Evolutionary conservation across 768 basidiomycete species (phyloP).

Genomic region (Epithele typhae): DNA sequence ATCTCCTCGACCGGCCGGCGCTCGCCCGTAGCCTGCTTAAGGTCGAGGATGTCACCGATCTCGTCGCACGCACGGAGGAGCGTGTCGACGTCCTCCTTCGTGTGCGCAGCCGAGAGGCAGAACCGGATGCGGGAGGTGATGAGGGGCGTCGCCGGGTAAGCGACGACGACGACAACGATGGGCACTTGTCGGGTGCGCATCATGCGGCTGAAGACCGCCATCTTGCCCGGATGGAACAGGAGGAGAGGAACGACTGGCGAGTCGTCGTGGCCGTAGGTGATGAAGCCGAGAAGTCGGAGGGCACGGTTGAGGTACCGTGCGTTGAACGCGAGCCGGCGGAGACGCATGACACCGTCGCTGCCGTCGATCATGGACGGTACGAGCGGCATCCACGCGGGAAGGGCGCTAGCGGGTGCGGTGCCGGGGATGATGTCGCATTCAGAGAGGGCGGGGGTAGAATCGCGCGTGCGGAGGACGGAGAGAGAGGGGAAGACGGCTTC

Average conservation of each 20-base stretch:
- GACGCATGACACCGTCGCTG: constrained; percentile 73
- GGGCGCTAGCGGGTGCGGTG: constrained; percentile 54
- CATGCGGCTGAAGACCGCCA: constrained; percentile 85
- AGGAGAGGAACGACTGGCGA: constrained; percentile 93
- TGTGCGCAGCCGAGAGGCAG: constrained; percentile 93
- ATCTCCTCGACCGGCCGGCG: constrained; percentile 81
- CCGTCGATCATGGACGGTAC: constrained; percentile 74
- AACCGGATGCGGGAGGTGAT: constrained; percentile 88
- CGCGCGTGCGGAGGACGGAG: constrained; percentile 28
- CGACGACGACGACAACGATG: constrained; percentile 86
- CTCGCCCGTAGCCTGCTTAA: constrained; percentile 74
- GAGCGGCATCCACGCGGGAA: constrained; percentile 80
- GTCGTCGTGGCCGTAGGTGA: constrained; percentile 88
- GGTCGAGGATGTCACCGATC: constrained; percentile 82
- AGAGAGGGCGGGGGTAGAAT: constrained; percentile 33
- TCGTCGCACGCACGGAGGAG: constrained; percentile 87
- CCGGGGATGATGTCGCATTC: constrained; percentile 60
- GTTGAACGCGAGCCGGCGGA: constrained; percentile 93
- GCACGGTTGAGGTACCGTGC: constrained; percentile 85
- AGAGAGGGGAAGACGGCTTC: constrained; percentile 28
- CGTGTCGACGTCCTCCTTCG: constrained; percentile 92
- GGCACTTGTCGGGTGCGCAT: constrained; percentile 77
- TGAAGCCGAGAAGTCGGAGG: constrained; percentile 90
- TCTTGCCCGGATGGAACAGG: constrained; percentile 91
- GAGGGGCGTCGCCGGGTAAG: constrained; percentile 87